phyloP scores from a whole-genome alignment of 352 stramenopile genomes.

The Phytophthora nicotianae region DNA sequence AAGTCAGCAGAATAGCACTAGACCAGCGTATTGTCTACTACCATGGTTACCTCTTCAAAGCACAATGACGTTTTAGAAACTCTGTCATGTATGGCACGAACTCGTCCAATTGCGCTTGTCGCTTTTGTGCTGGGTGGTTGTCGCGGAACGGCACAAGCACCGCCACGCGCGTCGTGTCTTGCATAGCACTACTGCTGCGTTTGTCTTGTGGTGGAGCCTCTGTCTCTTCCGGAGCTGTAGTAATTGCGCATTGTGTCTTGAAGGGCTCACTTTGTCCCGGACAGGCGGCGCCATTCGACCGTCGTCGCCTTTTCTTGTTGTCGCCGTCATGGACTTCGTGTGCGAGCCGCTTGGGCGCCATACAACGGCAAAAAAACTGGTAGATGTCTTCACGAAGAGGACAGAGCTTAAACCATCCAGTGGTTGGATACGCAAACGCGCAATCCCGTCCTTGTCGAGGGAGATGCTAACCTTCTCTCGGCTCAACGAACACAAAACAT shows the following conservation, averaged over 20 bases:
- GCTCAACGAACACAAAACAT: slow-evolving; percentile 88
- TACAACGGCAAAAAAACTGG: slow-evolving; percentile 63
- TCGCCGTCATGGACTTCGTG: background rate
- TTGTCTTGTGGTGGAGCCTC: background rate
- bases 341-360: slow-evolving; percentile 26
- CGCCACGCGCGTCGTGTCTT: slow-evolving; percentile 48
- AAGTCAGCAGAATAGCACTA: background rate
- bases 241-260: background rate
- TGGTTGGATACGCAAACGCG: slow-evolving; percentile 79
- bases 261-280: background rate
- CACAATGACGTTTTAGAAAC: slow-evolving; percentile 67
- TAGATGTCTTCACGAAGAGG: slow-evolving; percentile 55
- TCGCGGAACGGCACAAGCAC: slow-evolving; percentile 96
- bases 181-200: slow-evolving; percentile 8
- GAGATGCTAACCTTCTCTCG: slow-evolving; percentile 95
- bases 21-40: background rate
- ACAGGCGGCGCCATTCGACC: slow-evolving; percentile 4
- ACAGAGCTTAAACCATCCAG: slow-evolving; percentile 89
- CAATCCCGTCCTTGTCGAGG: slow-evolving; percentile 94
- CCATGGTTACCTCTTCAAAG: slow-evolving; percentile 15
- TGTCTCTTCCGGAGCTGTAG: slow-evolving; percentile 14
- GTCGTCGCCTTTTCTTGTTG: slow-evolving; percentile 25
- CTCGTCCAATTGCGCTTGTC: slow-evolving; percentile 81
- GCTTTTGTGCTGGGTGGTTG: slow-evolving; percentile 88
- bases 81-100: slow-evolving; percentile 94